Base-by-base conservation (phyloP, 2,329 filamentous ascomycete species). In the Davidsoniella neocaledoniae region DNA sequence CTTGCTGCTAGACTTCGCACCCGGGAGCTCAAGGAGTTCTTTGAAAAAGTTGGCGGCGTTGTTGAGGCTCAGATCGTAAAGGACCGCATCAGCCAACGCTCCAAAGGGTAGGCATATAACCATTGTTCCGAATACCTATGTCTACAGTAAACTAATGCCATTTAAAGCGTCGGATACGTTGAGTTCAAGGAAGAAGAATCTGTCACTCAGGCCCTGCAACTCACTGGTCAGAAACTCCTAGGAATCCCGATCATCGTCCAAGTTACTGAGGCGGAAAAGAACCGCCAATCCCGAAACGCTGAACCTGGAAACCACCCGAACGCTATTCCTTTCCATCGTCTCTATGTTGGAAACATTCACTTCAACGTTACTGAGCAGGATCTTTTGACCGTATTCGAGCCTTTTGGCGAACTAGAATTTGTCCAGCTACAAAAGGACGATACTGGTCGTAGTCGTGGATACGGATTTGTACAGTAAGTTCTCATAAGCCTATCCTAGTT, bases 41-140 rank as follows among this genome's bases (percentile, higher is more conserved):
- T 98, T 61, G 86, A 94, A 64, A 88, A 90, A 66, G 83, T 91
- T 59, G 91, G 91, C 55, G 81, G 85, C 38, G 91, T 98, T 50
- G 93, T 91, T 59, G 91, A 96, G 64, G 91, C 91, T 46, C 91
- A 96, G 69, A 98, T 98, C 60, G 91, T 98, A 48, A 96, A 96
- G 67, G 91, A 98, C 60, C 79, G 91, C 55, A 88, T 98, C 55
- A 95, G 87, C 68, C 86, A 87, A 59, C 85, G 91, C 67, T 95
- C 88, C 55, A 98, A 98, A 73, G 91, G 91, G 90, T 94, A 73
- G 62, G 83, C 62, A 16, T 49, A 23, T 29, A 16, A 12, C 19
- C 19, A 21, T 51, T 9, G 9, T 23, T 45, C 7, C 17, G 42
- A 43, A 39, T 33, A 5, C 25, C 19, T 47, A 3, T 16, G 37